Evolutionary conservation across 352 stramenopile species (phyloP).

Genomic region (Thalassiosira mediterranea): DNA sequence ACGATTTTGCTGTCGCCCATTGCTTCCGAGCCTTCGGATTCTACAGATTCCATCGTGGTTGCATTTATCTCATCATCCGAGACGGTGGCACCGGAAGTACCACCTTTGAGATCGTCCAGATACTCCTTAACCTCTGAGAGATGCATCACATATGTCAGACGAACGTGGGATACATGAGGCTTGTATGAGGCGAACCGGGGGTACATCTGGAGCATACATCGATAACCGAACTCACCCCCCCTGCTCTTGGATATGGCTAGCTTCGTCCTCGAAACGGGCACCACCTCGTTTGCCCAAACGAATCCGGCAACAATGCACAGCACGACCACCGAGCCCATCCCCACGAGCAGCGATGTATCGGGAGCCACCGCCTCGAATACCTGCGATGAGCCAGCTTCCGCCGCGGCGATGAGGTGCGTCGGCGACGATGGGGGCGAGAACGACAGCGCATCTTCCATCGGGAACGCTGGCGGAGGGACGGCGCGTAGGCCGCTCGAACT

Average conservation of each 20-base stretch:
- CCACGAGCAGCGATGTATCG: slow-evolving; percentile 53
- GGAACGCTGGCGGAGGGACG: neutral
- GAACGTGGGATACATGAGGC: slow-evolving; percentile 6
- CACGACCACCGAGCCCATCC: slow-evolving; percentile 64
- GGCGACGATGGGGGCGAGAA: neutral
- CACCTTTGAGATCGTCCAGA: slow-evolving; percentile 64
- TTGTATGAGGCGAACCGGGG: neutral
- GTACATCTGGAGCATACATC: neutral
- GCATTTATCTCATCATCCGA: slow-evolving; percentile 9
- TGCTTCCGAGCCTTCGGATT: neutral
- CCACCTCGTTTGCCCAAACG: slow-evolving; percentile 73
- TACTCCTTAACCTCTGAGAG: slow-evolving; percentile 64
- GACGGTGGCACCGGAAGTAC: slow-evolving; percentile 3
- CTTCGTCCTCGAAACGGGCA: slow-evolving; percentile 73
- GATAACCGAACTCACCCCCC: slow-evolving; percentile 37
- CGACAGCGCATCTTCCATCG: neutral
- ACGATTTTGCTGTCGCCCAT: neutral
- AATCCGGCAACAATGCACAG: slow-evolving; percentile 55
- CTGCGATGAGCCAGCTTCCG: neutral
- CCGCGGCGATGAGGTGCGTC: neutral
- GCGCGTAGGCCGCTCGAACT: too few relatives aligned
- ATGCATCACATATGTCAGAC: neutral
- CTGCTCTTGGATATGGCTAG: slow-evolving; percentile 72
- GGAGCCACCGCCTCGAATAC: slow-evolving; percentile 67
- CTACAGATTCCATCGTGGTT: slow-evolving; percentile 1